These are phyloP conservation scores for Brassica cretica DNA, from an alignment of 345 rosid genomes.

Conservation along the genomic window DNA sequence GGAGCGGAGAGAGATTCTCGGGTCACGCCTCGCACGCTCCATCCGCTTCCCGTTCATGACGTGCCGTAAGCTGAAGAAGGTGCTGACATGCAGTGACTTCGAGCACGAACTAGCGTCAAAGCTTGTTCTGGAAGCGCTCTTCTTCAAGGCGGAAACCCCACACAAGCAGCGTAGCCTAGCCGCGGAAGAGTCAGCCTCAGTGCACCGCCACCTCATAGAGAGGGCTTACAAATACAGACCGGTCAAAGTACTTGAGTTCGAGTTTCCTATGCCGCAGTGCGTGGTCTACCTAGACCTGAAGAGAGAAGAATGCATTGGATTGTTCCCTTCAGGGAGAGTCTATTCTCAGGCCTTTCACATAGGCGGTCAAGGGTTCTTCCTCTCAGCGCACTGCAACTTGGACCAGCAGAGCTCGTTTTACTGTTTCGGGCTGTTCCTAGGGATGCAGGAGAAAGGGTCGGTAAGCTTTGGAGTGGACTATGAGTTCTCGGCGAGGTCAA, in stretches of 20 bases:
- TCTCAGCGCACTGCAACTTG: conserved; percentile 98
- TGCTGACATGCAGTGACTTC: conserved; percentile 72
- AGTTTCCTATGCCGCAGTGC: conserved; percentile 82
- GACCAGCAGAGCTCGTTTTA: conserved; percentile 94
- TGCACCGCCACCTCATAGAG: conserved; percentile 69
- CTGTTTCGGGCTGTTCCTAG: conserved; percentile 88
- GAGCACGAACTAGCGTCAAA: conserved; percentile 82
- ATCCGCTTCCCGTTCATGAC: conserved; percentile 96
- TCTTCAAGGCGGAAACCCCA: conserved; percentile 95
- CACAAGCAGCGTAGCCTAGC: conserved; percentile 78
- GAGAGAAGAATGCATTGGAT: conserved; percentile 72
- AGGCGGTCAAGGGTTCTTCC: conserved; percentile 96
- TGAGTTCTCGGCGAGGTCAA: conserved; percentile 87
- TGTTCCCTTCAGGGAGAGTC: conserved; percentile 81
- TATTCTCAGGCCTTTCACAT: conserved; percentile 97
- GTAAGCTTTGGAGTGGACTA: conserved; percentile 92
- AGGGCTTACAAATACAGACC: conserved; percentile 95
- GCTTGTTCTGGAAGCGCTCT: conserved; percentile 89
- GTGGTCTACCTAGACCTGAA: conserved; percentile 92
- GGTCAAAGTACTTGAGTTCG: conserved; percentile 91
- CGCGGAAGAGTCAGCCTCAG: conserved; percentile 66
- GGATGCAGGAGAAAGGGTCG: conserved; percentile 98
- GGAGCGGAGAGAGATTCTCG: conserved; percentile 76
- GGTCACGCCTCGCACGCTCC: conserved; percentile 71
- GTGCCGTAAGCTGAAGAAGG: conserved; percentile 90